These are phyloP conservation scores for Quercus mongolica DNA, from an alignment of 306 rosid genomes.

Conservation along the genomic window DNA sequence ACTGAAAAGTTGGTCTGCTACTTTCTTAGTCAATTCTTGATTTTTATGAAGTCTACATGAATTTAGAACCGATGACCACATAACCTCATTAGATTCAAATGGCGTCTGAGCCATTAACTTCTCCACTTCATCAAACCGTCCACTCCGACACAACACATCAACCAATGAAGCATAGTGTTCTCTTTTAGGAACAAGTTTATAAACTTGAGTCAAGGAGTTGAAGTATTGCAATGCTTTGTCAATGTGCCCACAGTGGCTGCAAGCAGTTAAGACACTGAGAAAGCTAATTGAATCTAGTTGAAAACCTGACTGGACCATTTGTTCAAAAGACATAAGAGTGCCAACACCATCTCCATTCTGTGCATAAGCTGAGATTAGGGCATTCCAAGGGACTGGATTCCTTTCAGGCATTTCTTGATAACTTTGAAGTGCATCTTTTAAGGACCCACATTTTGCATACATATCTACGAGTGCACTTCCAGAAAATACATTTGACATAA, in stretches of 20 bases:
- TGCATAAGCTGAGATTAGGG: slow-evolving; percentile 78
- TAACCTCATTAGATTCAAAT: slow-evolving; percentile 72
- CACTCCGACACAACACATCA: slow-evolving; percentile 72
- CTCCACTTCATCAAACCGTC: slow-evolving; percentile 70
- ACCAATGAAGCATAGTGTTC: slow-evolving; percentile 78
- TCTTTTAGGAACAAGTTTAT: slow-evolving; percentile 57
- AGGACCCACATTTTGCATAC: slow-evolving; percentile 93
- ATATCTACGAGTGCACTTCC: slow-evolving; percentile 80
- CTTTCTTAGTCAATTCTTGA: slow-evolving; percentile 66
- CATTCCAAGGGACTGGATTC: slow-evolving; percentile 81
- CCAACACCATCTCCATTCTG: slow-evolving; percentile 68
- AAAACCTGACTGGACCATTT: slow-evolving; percentile 68
- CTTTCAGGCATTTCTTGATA: slow-evolving; percentile 81
- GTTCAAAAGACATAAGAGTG: slow-evolving; percentile 59
- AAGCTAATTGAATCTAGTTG: slow-evolving; percentile 81
- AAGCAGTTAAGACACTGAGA: slow-evolving; percentile 66
- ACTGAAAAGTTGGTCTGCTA: slow-evolving; percentile 66
- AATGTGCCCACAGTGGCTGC: slow-evolving; percentile 89
- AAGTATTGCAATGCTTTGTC: slow-evolving; percentile 69
- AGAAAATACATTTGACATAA: slow-evolving; percentile 65
- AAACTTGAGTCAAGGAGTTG: slow-evolving; percentile 46
- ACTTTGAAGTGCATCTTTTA: slow-evolving; percentile 57
- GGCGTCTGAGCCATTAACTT: slow-evolving; percentile 71
- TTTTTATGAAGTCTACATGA: slow-evolving; percentile 86
- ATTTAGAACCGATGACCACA: slow-evolving; percentile 81